Percentiles rank a stretch among this genome's conserved stretches.
phyloP scores from a whole-genome alignment of 2,329 filamentous ascomycete genomes.

The Xylariaceae sp. region DNA sequence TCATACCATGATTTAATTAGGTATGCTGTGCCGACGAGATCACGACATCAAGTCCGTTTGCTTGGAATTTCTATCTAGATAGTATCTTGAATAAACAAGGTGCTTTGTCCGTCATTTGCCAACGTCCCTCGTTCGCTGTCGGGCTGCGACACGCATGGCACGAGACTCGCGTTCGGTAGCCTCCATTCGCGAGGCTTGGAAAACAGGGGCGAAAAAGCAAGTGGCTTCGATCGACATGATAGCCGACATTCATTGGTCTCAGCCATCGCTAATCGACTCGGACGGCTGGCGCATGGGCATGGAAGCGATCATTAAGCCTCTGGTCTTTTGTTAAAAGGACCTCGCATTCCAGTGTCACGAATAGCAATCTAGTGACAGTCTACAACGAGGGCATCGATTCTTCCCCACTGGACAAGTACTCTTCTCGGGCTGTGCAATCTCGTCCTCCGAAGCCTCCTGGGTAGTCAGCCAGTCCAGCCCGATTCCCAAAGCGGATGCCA shows the following conservation, averaged over 20 bases:
- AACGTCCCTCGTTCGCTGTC: too few relatives aligned
- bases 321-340: not conserved
- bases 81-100: not conserved
- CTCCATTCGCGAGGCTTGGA: not conserved
- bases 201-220: not conserved
- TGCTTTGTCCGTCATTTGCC: not conserved
- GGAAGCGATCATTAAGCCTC: constrained; percentile 11
- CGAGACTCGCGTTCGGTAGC: not conserved
- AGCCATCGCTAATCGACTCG: not conserved
- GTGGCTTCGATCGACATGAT: not conserved
- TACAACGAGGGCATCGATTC: not conserved
- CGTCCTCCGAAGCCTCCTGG: constrained; percentile 1
- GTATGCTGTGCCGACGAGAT: not conserved
- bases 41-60: not conserved
- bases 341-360: constrained; percentile 7
- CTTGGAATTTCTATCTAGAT: not conserved
- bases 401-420: not conserved
- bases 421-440: not conserved
- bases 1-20: not conserved
- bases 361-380: constrained; percentile 1
- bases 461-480: not conserved
- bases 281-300: not conserved
- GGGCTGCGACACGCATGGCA: too few relatives aligned
- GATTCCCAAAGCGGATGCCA: not conserved
- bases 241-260: constrained; percentile 2